Conservation (phyloP, 1,284 basidiomycete species). For the Microbotryum violaceum region DNA sequence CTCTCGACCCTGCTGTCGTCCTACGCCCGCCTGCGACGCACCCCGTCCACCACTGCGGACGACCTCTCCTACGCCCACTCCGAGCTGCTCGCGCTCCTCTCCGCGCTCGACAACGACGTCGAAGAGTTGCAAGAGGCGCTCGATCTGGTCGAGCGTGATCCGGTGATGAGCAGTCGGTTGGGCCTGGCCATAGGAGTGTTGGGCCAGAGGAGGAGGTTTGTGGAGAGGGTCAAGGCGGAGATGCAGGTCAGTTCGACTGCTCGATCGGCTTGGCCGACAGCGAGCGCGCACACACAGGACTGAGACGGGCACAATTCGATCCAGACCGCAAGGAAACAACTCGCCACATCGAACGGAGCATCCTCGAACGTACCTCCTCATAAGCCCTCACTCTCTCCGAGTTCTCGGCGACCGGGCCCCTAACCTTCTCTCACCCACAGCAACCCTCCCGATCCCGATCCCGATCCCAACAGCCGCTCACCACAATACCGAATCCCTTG, state of each 20-base stretch:
- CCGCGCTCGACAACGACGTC: conserved; percentile 68
- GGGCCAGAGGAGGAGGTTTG: conserved; percentile 60
- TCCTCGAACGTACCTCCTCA: too few relatives aligned
- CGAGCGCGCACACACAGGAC: too few relatives aligned
- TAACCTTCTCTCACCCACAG: too few relatives aligned
- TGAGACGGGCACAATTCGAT: too few relatives aligned
- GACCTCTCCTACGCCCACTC: conserved; percentile 13
- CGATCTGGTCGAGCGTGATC: conserved; percentile 56
- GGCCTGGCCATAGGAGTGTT: conserved; percentile 69
- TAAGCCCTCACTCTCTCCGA: too few relatives aligned
- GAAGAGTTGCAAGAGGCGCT: conserved; percentile 85
- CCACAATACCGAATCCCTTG: neutral
- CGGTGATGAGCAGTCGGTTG: conserved; percentile 74
- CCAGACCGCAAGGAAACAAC: conserved; percentile 3
- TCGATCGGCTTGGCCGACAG: too few relatives aligned
- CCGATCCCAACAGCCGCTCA: too few relatives aligned
- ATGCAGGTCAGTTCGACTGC: conserved; percentile 76
- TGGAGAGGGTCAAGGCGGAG: conserved; percentile 60
- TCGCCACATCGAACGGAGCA: too few relatives aligned
- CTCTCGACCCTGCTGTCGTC: conserved; percentile 4
- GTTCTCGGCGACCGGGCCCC: too few relatives aligned
- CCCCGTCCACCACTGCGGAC: neutral
- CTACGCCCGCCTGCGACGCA: conserved; percentile 1
- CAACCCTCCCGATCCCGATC: too few relatives aligned
- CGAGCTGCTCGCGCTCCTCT: conserved; percentile 65